A percentile compares a stretch with the other conserved stretches of the same genome.
phyloP scores from a whole-genome alignment of 805 yeast species.

The Candida orba region DNA sequence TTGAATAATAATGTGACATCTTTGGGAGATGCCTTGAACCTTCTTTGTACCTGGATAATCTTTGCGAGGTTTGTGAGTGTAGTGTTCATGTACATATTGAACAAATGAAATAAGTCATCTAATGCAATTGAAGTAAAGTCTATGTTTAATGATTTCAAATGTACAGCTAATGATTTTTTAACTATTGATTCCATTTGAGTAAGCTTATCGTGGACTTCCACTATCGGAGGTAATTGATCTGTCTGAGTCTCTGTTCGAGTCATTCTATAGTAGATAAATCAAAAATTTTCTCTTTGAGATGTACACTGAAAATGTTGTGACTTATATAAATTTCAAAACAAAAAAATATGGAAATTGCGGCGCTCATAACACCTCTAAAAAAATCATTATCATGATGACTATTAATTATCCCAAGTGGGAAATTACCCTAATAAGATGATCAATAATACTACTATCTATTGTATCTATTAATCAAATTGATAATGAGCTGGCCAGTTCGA shows the following conservation, averaged over 20 bases:
- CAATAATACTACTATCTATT: too few species aligned
- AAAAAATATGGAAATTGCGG: too few species aligned
- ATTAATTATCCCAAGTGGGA: too few species aligned
- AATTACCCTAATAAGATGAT: too few species aligned
- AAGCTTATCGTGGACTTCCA: constrained; percentile 5
- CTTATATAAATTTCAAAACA: too few species aligned
- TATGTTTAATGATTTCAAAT: constrained; percentile 28
- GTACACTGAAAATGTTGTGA: too few species aligned
- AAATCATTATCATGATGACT: too few species aligned
- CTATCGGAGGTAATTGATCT: not conserved
- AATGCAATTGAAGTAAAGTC: constrained; percentile 29
- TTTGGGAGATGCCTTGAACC: constrained; percentile 43
- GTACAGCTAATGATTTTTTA: constrained; percentile 30
- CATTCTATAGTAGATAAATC: not conserved
- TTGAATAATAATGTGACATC: constrained; percentile 43
- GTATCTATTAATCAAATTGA: too few species aligned
- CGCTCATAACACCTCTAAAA: too few species aligned
- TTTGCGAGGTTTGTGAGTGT: constrained; percentile 38
- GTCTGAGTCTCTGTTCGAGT: not conserved
- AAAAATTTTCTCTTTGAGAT: too few species aligned
- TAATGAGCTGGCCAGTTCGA: too few species aligned
- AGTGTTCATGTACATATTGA: constrained; percentile 30
- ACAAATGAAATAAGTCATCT: constrained; percentile 30
- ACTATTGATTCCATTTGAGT: constrained; percentile 27
- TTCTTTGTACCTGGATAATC: constrained; percentile 52